These are phyloP conservation scores for Colletotrichum lupini DNA, from an alignment of 2,329 filamentous ascomycete genomes.

Conservation along the genomic window DNA sequence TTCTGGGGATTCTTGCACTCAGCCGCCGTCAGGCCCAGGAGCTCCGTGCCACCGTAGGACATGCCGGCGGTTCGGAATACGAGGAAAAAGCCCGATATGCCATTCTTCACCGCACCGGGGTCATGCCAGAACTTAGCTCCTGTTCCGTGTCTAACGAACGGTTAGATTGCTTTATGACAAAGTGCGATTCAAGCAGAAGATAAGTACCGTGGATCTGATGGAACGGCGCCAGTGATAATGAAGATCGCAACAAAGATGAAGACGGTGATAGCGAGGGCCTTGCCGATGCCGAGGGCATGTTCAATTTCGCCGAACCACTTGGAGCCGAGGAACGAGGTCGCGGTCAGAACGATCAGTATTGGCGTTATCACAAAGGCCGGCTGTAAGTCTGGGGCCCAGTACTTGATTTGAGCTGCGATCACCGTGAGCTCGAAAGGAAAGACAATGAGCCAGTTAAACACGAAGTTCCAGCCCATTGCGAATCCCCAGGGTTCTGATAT, in stretches of 20 bases:
- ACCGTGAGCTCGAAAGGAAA: slow-evolving; percentile 51
- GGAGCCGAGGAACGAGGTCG: slow-evolving; percentile 59
- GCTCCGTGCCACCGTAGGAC: slow-evolving; percentile 57
- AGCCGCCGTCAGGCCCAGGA: slow-evolving; percentile 56
- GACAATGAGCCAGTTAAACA: slow-evolving; percentile 48
- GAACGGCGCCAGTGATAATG: slow-evolving; percentile 60
- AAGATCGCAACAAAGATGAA: slow-evolving; percentile 69
- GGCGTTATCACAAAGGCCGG: slow-evolving; percentile 48
- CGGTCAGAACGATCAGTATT: slow-evolving; percentile 50
- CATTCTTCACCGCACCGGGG: slow-evolving; percentile 55
- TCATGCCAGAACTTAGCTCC: slow-evolving; percentile 60
- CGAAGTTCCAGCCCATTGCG: slow-evolving; percentile 53
- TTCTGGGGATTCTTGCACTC: slow-evolving; percentile 61
- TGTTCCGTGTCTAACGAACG: slow-evolving; percentile 23
- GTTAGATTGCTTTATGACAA: neutral
- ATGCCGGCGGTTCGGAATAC: slow-evolving; percentile 58
- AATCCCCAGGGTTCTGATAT: slow-evolving; percentile 51
- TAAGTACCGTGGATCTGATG: slow-evolving; percentile 53
- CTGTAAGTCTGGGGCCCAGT: slow-evolving; percentile 42
- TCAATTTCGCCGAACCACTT: slow-evolving; percentile 60
- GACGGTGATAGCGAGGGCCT: slow-evolving; percentile 61
- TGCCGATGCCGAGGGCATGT: slow-evolving; percentile 62
- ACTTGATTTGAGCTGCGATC: slow-evolving; percentile 45
- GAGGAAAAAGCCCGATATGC: slow-evolving; percentile 53
- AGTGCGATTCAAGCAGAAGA: slow-evolving; percentile 48